Conservation (phyloP, 331 rosid species). For the Quercus tomentella region DNA sequence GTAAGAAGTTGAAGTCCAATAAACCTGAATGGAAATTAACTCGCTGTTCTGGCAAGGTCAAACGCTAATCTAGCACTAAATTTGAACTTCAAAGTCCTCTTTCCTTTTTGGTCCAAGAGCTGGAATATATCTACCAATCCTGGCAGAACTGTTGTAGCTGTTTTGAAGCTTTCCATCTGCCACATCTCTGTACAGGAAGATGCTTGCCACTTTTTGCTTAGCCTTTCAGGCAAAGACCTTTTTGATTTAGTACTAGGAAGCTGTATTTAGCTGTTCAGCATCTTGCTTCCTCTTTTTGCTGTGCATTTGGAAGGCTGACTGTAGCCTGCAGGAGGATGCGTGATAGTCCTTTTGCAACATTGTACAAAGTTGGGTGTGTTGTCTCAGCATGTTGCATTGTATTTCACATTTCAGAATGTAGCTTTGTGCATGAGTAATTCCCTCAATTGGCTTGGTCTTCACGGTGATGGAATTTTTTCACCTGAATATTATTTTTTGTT, state of each 20-base stretch:
- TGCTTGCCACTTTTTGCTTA: not conserved
- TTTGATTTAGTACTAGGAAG: not conserved
- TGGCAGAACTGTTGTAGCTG: not conserved
- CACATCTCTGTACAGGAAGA: not conserved
- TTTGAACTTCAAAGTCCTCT: not conserved
- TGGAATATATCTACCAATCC: not conserved
- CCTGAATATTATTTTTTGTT: no score
- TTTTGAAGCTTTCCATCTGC: not conserved
- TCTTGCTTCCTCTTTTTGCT: not conserved
- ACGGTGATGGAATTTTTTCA: no score
- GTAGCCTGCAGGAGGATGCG: not conserved
- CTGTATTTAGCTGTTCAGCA: no score
- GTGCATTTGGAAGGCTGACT: not conserved
- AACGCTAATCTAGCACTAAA: constrained; percentile 7
- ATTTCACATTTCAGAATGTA: not conserved
- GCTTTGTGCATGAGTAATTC: no score
- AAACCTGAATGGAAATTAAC: constrained; percentile 26
- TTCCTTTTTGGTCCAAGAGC: no score
- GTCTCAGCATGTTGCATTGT: not conserved
- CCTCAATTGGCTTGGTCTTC: no score
- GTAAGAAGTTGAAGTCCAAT: constrained; percentile 36
- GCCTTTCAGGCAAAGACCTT: not conserved
- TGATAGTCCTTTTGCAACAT: not conserved
- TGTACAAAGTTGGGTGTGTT: not conserved
- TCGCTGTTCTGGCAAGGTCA: constrained; percentile 26